Evolutionary conservation across 345 rosid species (phyloP), one percentile per base, ranked within the genome.

Genomic region (Acer campestre): DNA sequence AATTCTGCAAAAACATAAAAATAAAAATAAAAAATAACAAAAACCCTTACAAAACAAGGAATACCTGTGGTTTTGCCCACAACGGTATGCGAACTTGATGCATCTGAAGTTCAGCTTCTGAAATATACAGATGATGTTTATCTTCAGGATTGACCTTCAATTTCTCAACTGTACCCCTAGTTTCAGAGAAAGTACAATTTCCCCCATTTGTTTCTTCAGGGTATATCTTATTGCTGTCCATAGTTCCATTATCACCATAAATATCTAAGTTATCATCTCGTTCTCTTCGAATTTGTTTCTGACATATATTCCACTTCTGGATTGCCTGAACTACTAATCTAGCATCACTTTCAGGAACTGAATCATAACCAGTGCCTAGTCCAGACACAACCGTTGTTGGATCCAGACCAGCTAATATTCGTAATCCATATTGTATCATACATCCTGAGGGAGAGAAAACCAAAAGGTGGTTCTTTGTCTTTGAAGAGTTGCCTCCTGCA

Each of bases 91-190:
- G 68, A 69, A 85, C 77, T 73, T 82, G 86, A 83, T 93, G 88
- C 93, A 86, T 90, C 81, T 82, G 93, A 77, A 90, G 75, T 79
- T 95, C 99, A 68, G 96, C 97, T 85, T 93, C 97, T 22, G 91
- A 90, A 61, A 95, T 91, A 79, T 88, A 95, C 79, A 90, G 42
- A 80, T 90, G 89, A 81, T 84, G 88, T 63, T 86, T 88, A 77
- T 93, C 97, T 67, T 87, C 90, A n/a, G 76, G 68, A 72, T 65
- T 79, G 69, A 49, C 68, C 76, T 79, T 82, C 61, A 68, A 75
- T 71, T 82, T 86, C 75, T 82, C 74, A 18, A 77, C 78, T 17
- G 68, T 65, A 61, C 61, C 82, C 56, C 75, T 80, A n/a, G 73
- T 70, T 59, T 80, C 88, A 61, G 85, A 80, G 75, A 59, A 73